Conservation (phyloP, 2,329 filamentous ascomycete species). For the Diaporthe citrichinensis region DNA sequence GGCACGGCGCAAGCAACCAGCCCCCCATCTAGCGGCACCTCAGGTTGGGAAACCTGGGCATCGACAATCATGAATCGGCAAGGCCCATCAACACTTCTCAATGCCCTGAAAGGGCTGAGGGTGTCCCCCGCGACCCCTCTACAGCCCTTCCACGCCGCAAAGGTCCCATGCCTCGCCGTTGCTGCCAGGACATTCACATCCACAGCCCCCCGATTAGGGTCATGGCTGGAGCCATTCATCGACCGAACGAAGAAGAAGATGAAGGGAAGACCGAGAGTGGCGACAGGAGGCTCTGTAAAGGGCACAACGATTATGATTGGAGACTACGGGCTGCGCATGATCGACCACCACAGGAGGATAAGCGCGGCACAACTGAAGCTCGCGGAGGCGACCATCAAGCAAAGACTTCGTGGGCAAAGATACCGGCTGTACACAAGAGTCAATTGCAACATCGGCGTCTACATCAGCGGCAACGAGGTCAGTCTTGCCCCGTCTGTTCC, state of each 20-base stretch:
- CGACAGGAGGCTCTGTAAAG: constrained; percentile 90
- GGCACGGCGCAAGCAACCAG: constrained; percentile 26
- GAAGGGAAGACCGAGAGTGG: constrained; percentile 89
- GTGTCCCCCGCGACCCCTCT: constrained; percentile 58
- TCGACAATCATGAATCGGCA: constrained; percentile 60
- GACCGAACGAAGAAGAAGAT: constrained; percentile 88
- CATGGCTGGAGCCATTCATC: constrained; percentile 86
- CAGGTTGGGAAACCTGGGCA: constrained; percentile 29
- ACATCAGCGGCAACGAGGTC: constrained; percentile 93
- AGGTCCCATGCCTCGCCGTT: constrained; percentile 49
- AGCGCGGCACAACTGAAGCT: constrained; percentile 88
- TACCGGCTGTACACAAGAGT: constrained; percentile 94
- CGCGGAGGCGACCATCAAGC: constrained; percentile 94
- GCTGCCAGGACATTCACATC: constrained; percentile 80
- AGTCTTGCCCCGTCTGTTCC: constrained; percentile 44
- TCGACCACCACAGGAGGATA: constrained; percentile 92
- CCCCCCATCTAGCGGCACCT: constrained; percentile 3
- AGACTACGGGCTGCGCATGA: constrained; percentile 94
- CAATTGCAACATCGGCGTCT: constrained; percentile 93
- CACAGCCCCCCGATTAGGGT: constrained; percentile 70
- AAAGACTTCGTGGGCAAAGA: constrained; percentile 88
- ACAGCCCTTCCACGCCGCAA: constrained; percentile 55
- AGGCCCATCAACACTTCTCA: constrained; percentile 59
- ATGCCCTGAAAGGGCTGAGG: constrained; percentile 65
- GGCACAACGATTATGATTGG: constrained; percentile 98